Conservation (phyloP, 2,329 filamentous ascomycete species). For the Fusarium goolgardi region DNA sequence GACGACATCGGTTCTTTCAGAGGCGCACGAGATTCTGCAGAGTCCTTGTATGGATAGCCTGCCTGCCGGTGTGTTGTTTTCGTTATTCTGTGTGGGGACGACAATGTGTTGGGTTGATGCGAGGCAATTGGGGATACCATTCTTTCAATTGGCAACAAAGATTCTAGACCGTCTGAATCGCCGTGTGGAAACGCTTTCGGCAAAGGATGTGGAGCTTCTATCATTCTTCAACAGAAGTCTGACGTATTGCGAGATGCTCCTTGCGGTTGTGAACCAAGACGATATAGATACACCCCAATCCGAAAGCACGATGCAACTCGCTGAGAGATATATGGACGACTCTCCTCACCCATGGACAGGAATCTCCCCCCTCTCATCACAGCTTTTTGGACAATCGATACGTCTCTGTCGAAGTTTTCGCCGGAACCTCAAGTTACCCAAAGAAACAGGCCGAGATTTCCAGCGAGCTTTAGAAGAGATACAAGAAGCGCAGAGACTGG, state of each 20-base stretch:
- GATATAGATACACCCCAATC: constrained; percentile 1
- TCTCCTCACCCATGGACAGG: constrained; percentile 55
- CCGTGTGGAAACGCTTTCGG: constrained; percentile 21
- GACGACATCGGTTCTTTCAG: constrained; percentile 50
- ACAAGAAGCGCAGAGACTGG: constrained; percentile 48
- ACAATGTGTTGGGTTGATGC: constrained; percentile 57
- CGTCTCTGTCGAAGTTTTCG: constrained; percentile 53
- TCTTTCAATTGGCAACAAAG: constrained; percentile 48
- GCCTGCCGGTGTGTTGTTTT: constrained; percentile 52
- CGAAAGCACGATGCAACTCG: constrained; percentile 29
- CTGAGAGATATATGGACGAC: constrained; percentile 30
- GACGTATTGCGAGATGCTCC: constrained; percentile 57
- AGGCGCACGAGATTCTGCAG: constrained; percentile 47
- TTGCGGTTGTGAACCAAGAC: constrained; percentile 53
- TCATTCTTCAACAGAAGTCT: constrained; percentile 55
- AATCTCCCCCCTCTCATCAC: constrained; percentile 50
- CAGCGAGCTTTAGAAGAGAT: constrained; percentile 42
- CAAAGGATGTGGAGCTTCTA: constrained; percentile 48
- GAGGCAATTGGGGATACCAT: constrained; percentile 49
- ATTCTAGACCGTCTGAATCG: constrained; percentile 46
- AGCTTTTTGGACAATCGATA: constrained; percentile 53
- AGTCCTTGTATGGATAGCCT: constrained; percentile 39
- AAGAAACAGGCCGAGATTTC: constrained; percentile 48
- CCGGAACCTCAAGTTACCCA: constrained; percentile 31
- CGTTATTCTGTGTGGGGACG: constrained; percentile 56